Base-by-base conservation (phyloP, 1,284 basidiomycete genomes). In the Anthracocystis setariae region DNA sequence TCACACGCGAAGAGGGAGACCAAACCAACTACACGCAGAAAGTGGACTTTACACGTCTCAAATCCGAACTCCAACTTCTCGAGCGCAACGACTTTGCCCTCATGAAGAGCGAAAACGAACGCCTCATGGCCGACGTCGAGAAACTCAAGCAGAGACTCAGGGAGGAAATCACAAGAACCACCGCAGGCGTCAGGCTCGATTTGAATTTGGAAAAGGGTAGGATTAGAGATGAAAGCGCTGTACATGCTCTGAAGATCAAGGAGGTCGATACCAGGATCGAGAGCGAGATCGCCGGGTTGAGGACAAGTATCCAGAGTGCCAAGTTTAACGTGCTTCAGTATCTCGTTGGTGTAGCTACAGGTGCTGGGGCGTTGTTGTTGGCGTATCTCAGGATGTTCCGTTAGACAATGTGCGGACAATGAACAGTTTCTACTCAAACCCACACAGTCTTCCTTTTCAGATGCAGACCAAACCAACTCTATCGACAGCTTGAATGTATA, bases 261-360 rank as follows among this genome's bases (percentile, higher is more conserved):
- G 96, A 99, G 84, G 94, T 98, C 13, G 95, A 98, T 79, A 98
- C 95, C 2, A 86, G 93, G 76, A 98, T 98, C 77, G 95, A 98
- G 85, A 91, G 92, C 80, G 95, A 98, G 85, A 98, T 98, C 80
- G 93, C 94, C 2, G 89, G 90, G 5, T 83, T 98, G 51, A 86
- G 93, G 47, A 96, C 95, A 1, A 88, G 91, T 46, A 96, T 97
- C 53, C 93, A 97, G 82, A 90, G 92, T 23, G 92, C 92, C 55
- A 97, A 97, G 87, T 93, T 88, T 62, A 47, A 85, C 68, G 48
- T 76, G 12, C 53, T 80, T 21, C 78, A 82, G 76, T 81, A 80
- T 52, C 46, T 73, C 45, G 64, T 73, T 40, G 57, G 62, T 71
- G 59, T 80, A 90, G 91, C 92, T 39, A 93, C 92, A 46, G 92